Conservation (phyloP, 192 early-diverging fungal genomes). For the Backusella morwellensis region DNA sequence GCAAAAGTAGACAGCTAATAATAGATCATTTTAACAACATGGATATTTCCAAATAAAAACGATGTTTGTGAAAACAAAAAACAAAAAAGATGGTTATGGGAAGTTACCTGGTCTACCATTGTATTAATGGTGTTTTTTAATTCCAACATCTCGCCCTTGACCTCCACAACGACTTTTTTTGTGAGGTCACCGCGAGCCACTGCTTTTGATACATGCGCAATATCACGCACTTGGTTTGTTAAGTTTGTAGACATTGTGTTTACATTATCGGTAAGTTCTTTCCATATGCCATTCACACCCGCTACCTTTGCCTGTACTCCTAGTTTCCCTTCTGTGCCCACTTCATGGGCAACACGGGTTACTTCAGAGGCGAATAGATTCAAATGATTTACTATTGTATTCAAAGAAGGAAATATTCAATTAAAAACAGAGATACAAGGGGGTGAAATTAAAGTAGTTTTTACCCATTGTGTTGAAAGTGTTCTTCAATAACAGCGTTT, state of each 20-base stretch:
- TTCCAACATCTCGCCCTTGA: constrained; percentile 57
- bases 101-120: constrained; percentile 9
- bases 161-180: constrained; percentile 56
- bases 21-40: neutral
- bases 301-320: constrained; percentile 63
- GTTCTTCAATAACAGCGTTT: constrained; percentile 55
- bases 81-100: too few species aligned
- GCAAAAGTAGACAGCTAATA: constrained; percentile 43
- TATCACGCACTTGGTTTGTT: constrained; percentile 64
- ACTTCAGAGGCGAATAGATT: constrained; percentile 57
- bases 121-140: constrained; percentile 56
- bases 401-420: neutral
- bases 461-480: constrained; percentile 57
- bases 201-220: constrained; percentile 59
- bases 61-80: too few species aligned
- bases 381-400: constrained; percentile 46
- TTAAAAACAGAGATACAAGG: neutral
- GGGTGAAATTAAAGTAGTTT: neutral
- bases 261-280: constrained; percentile 64
- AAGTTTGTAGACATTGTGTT: constrained; percentile 66
- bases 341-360: constrained; percentile 64
- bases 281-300: constrained; percentile 65
- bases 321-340: constrained; percentile 63
- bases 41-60: neutral
- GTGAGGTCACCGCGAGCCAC: constrained; percentile 55